phyloP scores from a whole-genome alignment of 805 yeast genomes.

The Aciculoconidium aculeatum region DNA sequence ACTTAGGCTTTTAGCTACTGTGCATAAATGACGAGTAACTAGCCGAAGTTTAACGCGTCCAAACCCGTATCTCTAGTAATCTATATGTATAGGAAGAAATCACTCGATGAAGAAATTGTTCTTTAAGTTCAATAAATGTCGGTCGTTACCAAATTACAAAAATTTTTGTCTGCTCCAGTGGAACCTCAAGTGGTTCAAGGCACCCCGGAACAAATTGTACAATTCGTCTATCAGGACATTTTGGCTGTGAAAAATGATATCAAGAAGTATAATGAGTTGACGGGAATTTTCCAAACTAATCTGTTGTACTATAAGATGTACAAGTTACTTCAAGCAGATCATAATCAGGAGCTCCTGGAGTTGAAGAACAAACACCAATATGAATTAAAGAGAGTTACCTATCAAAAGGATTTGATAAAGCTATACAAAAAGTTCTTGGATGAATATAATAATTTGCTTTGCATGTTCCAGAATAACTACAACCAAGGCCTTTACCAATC shows the following conservation, averaged over 20 bases:
- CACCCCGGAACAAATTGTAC: conserved; percentile 15
- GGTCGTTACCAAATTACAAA: not conserved
- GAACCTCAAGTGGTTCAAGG: conserved; percentile 8
- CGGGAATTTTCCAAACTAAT: conserved; percentile 14
- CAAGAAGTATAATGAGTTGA: conserved; percentile 16
- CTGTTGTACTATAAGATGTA: conserved; percentile 17
- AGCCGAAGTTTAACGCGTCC: too few relatives aligned
- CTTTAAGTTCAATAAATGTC: conserved; percentile 1
- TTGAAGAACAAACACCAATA: conserved; percentile 11
- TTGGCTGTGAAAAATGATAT: conserved; percentile 16
- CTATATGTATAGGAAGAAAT: too few relatives aligned
- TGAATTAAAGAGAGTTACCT: conserved; percentile 8
- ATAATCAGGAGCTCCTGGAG: conserved; percentile 10
- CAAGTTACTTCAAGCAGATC: conserved; percentile 17
- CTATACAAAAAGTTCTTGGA: conserved; percentile 14
- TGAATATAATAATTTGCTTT: conserved; percentile 17
- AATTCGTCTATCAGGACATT: conserved; percentile 20
- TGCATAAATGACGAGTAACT: too few relatives aligned
- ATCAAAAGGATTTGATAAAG: conserved; percentile 13
- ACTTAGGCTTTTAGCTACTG: too few relatives aligned
- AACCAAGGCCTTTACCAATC: conserved; percentile 20
- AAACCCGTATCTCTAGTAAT: too few relatives aligned
- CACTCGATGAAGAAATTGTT: not conserved
- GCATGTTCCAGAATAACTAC: conserved; percentile 18
- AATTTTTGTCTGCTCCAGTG: not conserved